Percentiles rank a stretch among this genome's conserved stretches.
These are phyloP conservation scores for Lithospermum erythrorhizon DNA, from an alignment of 257 asterid species.

Conservation along the genomic window DNA sequence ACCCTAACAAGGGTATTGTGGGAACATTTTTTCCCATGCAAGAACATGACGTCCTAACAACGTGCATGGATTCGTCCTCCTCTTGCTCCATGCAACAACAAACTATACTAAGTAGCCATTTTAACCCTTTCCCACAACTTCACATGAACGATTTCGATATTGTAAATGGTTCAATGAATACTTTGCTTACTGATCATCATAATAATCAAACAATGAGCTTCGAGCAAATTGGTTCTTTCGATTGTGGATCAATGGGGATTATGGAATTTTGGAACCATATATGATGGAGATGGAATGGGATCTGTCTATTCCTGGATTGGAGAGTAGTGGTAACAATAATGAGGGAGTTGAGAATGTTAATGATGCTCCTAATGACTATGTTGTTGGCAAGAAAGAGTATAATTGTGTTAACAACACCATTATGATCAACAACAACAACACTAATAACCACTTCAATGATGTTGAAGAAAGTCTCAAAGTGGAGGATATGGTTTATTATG, in stretches of 20 bases:
- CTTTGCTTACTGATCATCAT: constrained; percentile 9
- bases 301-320: constrained; percentile 51
- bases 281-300: constrained; percentile 51
- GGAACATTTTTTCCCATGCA: constrained; percentile 48
- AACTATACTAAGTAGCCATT: constrained; percentile 18
- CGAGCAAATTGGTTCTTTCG: constrained; percentile 7
- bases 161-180: constrained; percentile 7
- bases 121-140: constrained; percentile 37
- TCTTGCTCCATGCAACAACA: constrained; percentile 23
- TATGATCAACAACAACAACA: not conserved
- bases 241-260: constrained; percentile 24
- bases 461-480: constrained; percentile 25
- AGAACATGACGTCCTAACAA: constrained; percentile 36
- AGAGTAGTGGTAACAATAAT: constrained; percentile 9
- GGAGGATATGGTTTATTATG: constrained; percentile 42
- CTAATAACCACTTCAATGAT: constrained; percentile 12
- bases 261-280: constrained; percentile 37
- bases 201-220: constrained; percentile 9
- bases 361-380: constrained; percentile 22
- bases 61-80: constrained; percentile 55
- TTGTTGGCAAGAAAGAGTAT: constrained; percentile 18
- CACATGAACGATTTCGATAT: constrained; percentile 9
- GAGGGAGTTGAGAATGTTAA: constrained; percentile 18
- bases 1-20: constrained; percentile 9
- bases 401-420: no score